A percentile compares a stretch with the other conserved stretches of the same genome.
Evolutionary conservation across 2,329 filamentous ascomycete species (phyloP).

Genomic region (Verticillium dahliae): DNA sequence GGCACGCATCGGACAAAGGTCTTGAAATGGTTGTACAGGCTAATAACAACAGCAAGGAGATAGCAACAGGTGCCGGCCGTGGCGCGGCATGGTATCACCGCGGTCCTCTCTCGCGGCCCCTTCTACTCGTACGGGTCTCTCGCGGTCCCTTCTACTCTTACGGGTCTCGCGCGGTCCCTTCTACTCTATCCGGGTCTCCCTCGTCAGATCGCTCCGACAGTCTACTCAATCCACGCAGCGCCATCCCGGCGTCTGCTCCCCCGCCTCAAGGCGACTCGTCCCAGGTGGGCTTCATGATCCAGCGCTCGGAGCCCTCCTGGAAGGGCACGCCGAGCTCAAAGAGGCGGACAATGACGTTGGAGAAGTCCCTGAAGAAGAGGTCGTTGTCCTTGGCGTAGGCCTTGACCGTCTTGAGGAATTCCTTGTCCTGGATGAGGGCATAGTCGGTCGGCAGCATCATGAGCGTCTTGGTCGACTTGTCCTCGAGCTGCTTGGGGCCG

Average conservation of each 20-base stretch:
- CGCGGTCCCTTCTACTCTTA: background rate
- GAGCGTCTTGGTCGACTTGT: constrained; percentile 76
- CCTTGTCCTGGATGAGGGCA: constrained; percentile 80
- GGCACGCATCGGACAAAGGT: background rate
- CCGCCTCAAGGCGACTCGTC: background rate
- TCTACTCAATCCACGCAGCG: constrained; percentile 1
- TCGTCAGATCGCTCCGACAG: background rate
- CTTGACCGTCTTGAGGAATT: constrained; percentile 72
- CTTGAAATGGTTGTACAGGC: background rate
- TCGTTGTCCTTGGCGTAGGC: constrained; percentile 89
- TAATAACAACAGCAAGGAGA: background rate
- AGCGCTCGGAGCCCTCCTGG: constrained; percentile 53
- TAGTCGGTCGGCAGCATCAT: constrained; percentile 98
- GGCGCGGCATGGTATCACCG: background rate
- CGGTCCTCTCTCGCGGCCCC: background rate
- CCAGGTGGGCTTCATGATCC: constrained; percentile 55
- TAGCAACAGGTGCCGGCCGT: background rate
- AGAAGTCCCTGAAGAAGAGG: constrained; percentile 90
- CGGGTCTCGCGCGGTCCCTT: too few species aligned
- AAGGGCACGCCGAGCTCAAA: constrained; percentile 96
- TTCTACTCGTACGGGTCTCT: background rate
- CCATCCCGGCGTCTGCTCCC: background rate
- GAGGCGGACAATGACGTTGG: constrained; percentile 68
- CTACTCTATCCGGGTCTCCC: background rate
- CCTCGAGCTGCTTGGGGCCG: constrained; percentile 80